Evolutionary conservation across 202 grass and related monocot species (phyloP).

Genomic region (Schoenoplectus triqueter): DNA sequence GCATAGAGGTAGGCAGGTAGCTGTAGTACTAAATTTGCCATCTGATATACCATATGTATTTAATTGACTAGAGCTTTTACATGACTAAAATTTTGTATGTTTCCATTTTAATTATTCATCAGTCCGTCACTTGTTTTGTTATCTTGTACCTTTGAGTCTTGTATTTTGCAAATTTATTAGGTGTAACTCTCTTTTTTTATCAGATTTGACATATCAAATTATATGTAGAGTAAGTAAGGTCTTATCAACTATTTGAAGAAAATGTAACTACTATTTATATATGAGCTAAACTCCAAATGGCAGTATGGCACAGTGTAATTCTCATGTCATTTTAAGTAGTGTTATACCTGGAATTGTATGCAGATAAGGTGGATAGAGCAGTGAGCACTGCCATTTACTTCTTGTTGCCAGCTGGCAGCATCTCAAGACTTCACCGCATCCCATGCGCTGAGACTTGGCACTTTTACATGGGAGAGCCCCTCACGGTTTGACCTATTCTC

Average conservation of each 20-base stretch:
- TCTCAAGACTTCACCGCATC: slow-evolving; percentile 87
- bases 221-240: too few relatives aligned
- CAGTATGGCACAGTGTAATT: background rate
- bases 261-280: background rate
- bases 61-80: background rate
- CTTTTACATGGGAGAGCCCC: slow-evolving; percentile 96
- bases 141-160: too few relatives aligned
- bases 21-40: background rate
- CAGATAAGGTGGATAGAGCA: slow-evolving; percentile 86
- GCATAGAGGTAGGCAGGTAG: background rate
- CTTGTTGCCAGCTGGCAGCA: slow-evolving; percentile 69
- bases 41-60: slow-evolving; percentile 16
- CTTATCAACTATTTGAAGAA: too few relatives aligned
- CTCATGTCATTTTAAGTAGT: background rate
- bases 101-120: too few relatives aligned
- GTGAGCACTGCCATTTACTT: slow-evolving; percentile 96
- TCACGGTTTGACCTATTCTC: slow-evolving; percentile 58
- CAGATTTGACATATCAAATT: too few relatives aligned
- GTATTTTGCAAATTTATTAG: too few relatives aligned
- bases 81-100: background rate
- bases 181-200: too few relatives aligned
- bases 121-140: too few relatives aligned
- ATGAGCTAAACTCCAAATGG: background rate
- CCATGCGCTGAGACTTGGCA: slow-evolving; percentile 98
- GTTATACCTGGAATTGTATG: slow-evolving; percentile 29